phyloP scores from a whole-genome alignment of 257 asterid genomes.

The Marsdenia floribunda region DNA sequence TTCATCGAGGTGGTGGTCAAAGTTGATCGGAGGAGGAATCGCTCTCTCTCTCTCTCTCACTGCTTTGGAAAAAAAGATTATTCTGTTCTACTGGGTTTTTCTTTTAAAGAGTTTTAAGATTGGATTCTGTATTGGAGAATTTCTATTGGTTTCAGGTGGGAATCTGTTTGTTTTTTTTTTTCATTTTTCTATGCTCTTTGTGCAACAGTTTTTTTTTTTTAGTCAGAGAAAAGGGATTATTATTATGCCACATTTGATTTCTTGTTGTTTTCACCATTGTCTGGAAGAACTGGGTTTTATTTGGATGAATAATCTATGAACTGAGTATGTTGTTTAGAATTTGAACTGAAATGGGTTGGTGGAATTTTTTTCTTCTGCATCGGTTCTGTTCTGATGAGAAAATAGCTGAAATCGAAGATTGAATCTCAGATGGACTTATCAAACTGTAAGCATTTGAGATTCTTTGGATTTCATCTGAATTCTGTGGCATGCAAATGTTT shows the following conservation, averaged over 20 bases:
- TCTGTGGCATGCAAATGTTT: conserved; percentile 56
- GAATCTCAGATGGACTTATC: conserved; percentile 48
- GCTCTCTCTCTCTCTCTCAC: too few species aligned
- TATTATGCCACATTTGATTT: not conserved
- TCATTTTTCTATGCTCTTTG: not conserved
- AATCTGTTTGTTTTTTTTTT: not conserved
- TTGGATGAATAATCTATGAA: not conserved
- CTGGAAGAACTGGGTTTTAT: not conserved
- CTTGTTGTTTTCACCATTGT: not conserved
- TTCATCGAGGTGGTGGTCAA: not conserved
- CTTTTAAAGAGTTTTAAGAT: not conserved
- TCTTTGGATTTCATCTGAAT: conserved; percentile 44
- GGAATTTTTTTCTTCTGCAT: not conserved
- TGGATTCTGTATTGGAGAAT: not conserved
- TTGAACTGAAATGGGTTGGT: not conserved
- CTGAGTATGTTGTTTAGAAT: not conserved
- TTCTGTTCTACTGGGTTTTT: too few species aligned
- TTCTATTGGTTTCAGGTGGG: not conserved
- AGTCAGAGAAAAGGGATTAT: too few species aligned
- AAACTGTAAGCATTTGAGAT: conserved; percentile 46
- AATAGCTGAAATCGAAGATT: conserved; percentile 17
- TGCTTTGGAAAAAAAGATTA: too few species aligned
- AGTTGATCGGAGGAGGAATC: not conserved
- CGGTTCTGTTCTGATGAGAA: conserved; percentile 7
- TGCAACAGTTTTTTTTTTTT: not conserved